Conservation (phyloP, 306 rosid genomes). For the Vigna mungo region DNA sequence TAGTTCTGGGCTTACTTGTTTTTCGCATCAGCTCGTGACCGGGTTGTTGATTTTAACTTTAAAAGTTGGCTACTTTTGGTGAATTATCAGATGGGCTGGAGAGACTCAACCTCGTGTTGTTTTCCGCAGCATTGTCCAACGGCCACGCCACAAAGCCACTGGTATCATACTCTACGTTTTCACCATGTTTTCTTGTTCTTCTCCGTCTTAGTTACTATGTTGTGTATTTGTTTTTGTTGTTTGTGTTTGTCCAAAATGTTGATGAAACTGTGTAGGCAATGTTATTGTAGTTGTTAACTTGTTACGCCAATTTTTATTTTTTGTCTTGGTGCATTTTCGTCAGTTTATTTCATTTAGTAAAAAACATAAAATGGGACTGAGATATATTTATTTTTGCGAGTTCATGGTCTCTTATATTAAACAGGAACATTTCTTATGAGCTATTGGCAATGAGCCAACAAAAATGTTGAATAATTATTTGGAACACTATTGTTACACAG, state of each 20-base stretch:
- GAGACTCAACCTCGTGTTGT: slow-evolving; percentile 92
- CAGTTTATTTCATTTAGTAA: slow-evolving; percentile 6
- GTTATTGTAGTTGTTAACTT: slow-evolving; percentile 20
- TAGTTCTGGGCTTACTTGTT: not conserved
- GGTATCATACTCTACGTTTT: slow-evolving; percentile 42
- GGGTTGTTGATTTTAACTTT: slow-evolving; percentile 36
- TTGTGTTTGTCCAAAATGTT: slow-evolving; percentile 26
- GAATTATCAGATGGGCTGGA: slow-evolving; percentile 87
- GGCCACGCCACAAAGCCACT: slow-evolving; percentile 95
- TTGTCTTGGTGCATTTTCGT: slow-evolving; percentile 17
- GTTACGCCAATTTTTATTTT: slow-evolving; percentile 3
- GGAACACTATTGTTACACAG: slow-evolving; percentile 48
- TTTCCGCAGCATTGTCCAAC: slow-evolving; percentile 98
- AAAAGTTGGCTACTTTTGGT: slow-evolving; percentile 32
- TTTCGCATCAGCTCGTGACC: slow-evolving; percentile 8
- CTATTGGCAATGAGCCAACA: slow-evolving; percentile 1
- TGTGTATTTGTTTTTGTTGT: not conserved
- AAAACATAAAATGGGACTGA: not conserved
- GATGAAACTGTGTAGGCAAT: slow-evolving; percentile 23
- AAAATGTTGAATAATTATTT: slow-evolving; percentile 6
- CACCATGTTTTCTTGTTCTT: slow-evolving; percentile 27
- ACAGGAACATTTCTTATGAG: not conserved
- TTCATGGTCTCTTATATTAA: not conserved
- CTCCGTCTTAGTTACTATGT: slow-evolving; percentile 31
- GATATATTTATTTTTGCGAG: slow-evolving; percentile 12